Base-by-base conservation (phyloP, 768 basidiomycete genomes). In the Imleria badia region DNA sequence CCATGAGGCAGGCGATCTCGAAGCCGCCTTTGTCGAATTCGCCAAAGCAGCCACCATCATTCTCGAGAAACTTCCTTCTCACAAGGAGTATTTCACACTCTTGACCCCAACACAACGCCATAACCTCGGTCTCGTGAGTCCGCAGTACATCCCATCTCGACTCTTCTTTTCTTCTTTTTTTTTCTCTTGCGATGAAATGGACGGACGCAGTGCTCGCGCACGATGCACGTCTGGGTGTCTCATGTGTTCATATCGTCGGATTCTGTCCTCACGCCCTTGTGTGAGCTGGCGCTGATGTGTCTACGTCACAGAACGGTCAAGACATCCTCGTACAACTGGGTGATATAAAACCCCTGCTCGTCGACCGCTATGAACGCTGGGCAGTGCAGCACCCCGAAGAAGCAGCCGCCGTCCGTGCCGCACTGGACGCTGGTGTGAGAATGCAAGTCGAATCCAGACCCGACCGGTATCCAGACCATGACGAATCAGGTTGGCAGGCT, bases 11-110 rank as follows among this genome's bases (percentile, higher is more conserved):
- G 78, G 79, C 2, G 84, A 92, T 66, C 73, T 84, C 45, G 87
- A 91, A 66, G 74, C 70, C n/a, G 87, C 85, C 1, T 92, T 91
- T 67, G 75, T 91, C 17, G 77, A 83, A 56, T 82, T 81, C 46
- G 89, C 89, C 3, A 82, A 77, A 55, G 87, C 89, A 10, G 89
- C 89, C 1, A 89, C 87, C 1, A 73, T 92, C 53, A 87, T 91
- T 6, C 79, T 90, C 12, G 89, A 93, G 73, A 85, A 81, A 59
- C 73, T 93, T n/a, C 90, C 90, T 0, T 72, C 75, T 1, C 91
- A 92, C 72, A 74, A 77, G 49, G 84, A 89, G 41, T 92, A 87
- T 66, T 62, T 77, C 33, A 73, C 73, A 1, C 68, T 83, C 42
- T 68, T 93, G 61, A 84, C 67, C 42, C 50, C 72, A 7, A 73